Evolutionary conservation across 352 stramenopile species (phyloP), one percentile per base, ranked within the genome.

Genomic region (Phytophthora brassicae): DNA sequence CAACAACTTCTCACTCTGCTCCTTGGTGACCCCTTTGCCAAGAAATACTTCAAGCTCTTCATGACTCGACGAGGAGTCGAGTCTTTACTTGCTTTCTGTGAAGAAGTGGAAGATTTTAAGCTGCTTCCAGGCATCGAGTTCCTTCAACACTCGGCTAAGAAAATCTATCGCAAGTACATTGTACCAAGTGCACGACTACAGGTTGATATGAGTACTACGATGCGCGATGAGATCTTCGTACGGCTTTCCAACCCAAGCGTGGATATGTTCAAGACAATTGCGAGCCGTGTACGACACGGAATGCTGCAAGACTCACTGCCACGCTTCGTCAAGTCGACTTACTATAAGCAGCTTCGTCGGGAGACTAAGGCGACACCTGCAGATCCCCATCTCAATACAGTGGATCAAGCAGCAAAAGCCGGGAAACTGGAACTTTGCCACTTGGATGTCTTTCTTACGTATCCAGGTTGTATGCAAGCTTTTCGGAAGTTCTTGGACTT

Each of bases 91-190:
- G 83, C 80, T 6, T 89, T 92, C 42, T 89, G 78, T 29, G 76
- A 89, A 45, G 79, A 92, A 66, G 77, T 92, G 3, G 81, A 90
- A 12, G 83, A 92, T 52, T 92, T 90, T 26, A 92, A 92, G 45
- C 52, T 92, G 41, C 50, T 93, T 9, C 80, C 84, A 4, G 84
- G 84, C 24, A 91, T 93, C 56, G 85, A 94, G 58, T 94, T 86
- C 51, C 70, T 94, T 19, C 85, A 94, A 64, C 85, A 92, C 59
- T 87, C 79, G 17, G 85, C 85, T 56, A 91, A 89, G 66, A 94
- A 94, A 63, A 89, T 94, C 52, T 92, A 89, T 52, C 79, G 81
- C 47, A 94, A 94, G 63, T 94, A 94, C 56, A 87, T 94, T 43
- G 68, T 88, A 48, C 81, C 82, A 14, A 84, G 64, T 33, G 81